phyloP scores from a whole-genome alignment of 768 basidiomycete genomes.

The Dioszegia aurantiaca region DNA sequence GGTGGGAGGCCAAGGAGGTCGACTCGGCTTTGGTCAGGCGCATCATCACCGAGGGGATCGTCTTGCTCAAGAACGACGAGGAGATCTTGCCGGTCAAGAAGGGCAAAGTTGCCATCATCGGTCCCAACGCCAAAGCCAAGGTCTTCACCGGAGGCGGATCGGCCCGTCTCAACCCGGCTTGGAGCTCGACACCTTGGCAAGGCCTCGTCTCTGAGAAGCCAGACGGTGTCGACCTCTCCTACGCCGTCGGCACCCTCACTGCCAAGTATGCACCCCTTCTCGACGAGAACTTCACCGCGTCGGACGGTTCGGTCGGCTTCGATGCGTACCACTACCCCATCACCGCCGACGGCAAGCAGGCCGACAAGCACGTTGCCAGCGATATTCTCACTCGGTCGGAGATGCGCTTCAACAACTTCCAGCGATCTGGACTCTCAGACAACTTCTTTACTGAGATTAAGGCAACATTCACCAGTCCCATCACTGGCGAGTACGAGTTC shows the following conservation, averaged over 20 bases:
- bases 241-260: conserved; percentile 61
- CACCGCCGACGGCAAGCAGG: conserved; percentile 56
- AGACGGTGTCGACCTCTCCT: conserved; percentile 56
- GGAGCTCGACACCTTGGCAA: conserved; percentile 58
- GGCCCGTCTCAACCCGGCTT: conserved; percentile 66
- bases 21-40: conserved; percentile 63
- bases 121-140: conserved; percentile 59
- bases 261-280: conserved; percentile 68
- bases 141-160: conserved; percentile 64
- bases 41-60: conserved; percentile 64
- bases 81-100: conserved; percentile 57
- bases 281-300: conserved; percentile 61
- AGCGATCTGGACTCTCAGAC: background rate
- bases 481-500: conserved; percentile 56
- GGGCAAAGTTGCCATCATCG: conserved; percentile 62
- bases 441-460: conserved; percentile 60
- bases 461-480: conserved; percentile 58
- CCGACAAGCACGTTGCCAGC: conserved; percentile 56
- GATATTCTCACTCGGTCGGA: conserved; percentile 62
- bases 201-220: conserved; percentile 60
- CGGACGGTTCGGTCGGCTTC: conserved; percentile 65
- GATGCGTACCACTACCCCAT: conserved; percentile 61
- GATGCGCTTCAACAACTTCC: conserved; percentile 14
- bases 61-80: conserved; percentile 65
- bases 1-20: conserved; percentile 45